phyloP scores from a whole-genome alignment of 1,284 basidiomycete species.

The Spongispora temasekensis region DNA sequence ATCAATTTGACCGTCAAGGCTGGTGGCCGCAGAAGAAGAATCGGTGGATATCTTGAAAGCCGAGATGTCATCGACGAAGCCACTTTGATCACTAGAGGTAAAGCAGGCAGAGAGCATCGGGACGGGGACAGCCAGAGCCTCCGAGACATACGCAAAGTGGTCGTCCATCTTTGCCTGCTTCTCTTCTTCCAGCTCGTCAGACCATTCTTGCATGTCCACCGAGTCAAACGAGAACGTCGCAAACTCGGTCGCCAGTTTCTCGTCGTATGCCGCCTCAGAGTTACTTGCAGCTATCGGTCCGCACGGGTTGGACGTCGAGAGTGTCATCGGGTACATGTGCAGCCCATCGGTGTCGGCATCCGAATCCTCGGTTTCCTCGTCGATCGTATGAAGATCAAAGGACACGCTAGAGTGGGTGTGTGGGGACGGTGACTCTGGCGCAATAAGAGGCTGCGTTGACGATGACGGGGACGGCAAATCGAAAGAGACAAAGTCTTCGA shows the following conservation, averaged over 20 bases:
- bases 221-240: constrained; percentile 10
- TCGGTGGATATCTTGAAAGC: constrained; percentile 10
- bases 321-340: not conserved
- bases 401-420: not conserved
- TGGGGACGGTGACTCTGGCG: no score
- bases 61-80: not conserved
- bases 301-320: not conserved
- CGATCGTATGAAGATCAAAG: constrained; percentile 4
- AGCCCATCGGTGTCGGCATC: not conserved
- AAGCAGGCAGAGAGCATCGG: constrained; percentile 11
- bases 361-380: constrained; percentile 1
- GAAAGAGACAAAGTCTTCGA: not conserved
- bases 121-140: constrained; percentile 14
- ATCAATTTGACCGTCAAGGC: no score
- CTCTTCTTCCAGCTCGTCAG: constrained; percentile 16
- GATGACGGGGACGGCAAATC: not conserved
- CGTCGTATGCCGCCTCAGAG: constrained; percentile 11
- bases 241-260: constrained; percentile 14
- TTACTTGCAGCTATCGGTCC: constrained; percentile 6
- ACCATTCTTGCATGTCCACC: constrained; percentile 16
- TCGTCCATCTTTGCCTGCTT: constrained; percentile 17
- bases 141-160: constrained; percentile 14
- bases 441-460: not conserved
- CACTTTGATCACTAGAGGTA: not conserved
- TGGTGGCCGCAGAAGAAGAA: constrained; percentile 11